Base-by-base conservation (phyloP, 345 rosid genomes). In the Mallotus nudiflorus region DNA sequence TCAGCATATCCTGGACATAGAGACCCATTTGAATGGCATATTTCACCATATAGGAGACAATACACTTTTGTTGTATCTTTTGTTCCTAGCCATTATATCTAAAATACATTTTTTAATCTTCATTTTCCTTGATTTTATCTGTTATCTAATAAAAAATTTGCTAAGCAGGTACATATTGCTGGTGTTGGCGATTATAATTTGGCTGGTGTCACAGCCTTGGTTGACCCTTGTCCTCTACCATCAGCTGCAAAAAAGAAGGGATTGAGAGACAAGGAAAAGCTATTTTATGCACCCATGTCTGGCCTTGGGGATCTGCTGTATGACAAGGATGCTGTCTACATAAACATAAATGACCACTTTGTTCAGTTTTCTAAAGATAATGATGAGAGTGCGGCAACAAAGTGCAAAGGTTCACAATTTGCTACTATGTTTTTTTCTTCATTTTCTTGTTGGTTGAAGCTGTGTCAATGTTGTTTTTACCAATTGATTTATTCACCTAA, bases 241-340 rank as follows among this genome's bases (percentile, higher is more conserved):
- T 92, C 99, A 70, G 88, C 91, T 73, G 87, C 85, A 68, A 92
- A 95, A 77, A 89, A 87, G 80, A 95, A 89, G 78, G 92, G 93
- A 25, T 81, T 95, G 73, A 88, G 91, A 28, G 97, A 92, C 84
- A 95, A 81, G 81, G 99, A 95, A 73, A 92, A 87, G 73, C 84
- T 90, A 58, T 89, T 90, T 81, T 88, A 95, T 88, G 99, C 96
- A 59, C 99, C 99, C 33, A 92, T 95, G 99, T 90, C 97, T 40
- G 97, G 99, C 59, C 82, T 92, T 73, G 99, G 99, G 61, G 99
- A 95, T 73, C 89, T 95, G 66, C 69, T 92, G 54, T 95, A 92
- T 80, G 97, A 95, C 77, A 92, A 92, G 75, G 99, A 95, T 85
- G 99, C 99, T 24, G 96, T 95, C 78, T 95, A 92, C 84, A 92